Conservation (phyloP, 768 basidiomycete genomes). For the Pleurotus djamor region DNA sequence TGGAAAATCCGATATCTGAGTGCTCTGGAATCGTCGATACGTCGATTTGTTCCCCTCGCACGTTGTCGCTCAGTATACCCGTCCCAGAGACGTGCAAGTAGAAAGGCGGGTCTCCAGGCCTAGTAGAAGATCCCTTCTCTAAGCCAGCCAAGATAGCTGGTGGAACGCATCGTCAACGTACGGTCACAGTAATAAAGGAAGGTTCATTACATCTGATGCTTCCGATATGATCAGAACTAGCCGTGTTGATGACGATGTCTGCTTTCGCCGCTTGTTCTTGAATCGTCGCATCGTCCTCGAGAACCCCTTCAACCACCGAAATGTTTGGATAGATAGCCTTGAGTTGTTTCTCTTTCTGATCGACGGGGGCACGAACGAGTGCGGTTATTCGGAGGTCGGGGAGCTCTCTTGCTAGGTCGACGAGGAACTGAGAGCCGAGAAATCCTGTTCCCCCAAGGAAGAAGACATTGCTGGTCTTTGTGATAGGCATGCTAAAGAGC, state of each 20-base stretch:
- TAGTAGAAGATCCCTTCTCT: slow-evolving; percentile 27
- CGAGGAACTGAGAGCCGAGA: slow-evolving; percentile 37
- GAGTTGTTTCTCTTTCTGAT: slow-evolving; percentile 26
- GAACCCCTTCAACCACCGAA: slow-evolving; percentile 30
- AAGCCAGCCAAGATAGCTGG: slow-evolving; percentile 36
- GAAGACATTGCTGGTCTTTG: slow-evolving; percentile 23
- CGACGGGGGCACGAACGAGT: slow-evolving; percentile 29
- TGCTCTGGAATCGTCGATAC: slow-evolving; percentile 24
- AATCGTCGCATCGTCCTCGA: slow-evolving; percentile 33
- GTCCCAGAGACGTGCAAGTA: slow-evolving; percentile 43
- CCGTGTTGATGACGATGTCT: slow-evolving; percentile 38
- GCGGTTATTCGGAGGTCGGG: slow-evolving; percentile 30
- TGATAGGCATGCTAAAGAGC: no score
- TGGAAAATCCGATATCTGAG: slow-evolving; percentile 33
- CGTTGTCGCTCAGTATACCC: slow-evolving; percentile 37
- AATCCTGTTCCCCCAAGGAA: slow-evolving; percentile 43
- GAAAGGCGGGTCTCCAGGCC: slow-evolving; percentile 34
- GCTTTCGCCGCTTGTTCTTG: slow-evolving; percentile 29
- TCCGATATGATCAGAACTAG: slow-evolving; percentile 33
- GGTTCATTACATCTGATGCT: slow-evolving; percentile 33
- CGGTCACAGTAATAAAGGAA: no score
- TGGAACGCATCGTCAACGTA: no score
- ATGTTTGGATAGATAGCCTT: slow-evolving; percentile 29
- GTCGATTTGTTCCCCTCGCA: slow-evolving; percentile 32
- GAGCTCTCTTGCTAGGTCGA: slow-evolving; percentile 25